Evolutionary conservation across 2,329 filamentous ascomycete genomes (phyloP).

Genomic region (Herpomyces periplanetae): DNA sequence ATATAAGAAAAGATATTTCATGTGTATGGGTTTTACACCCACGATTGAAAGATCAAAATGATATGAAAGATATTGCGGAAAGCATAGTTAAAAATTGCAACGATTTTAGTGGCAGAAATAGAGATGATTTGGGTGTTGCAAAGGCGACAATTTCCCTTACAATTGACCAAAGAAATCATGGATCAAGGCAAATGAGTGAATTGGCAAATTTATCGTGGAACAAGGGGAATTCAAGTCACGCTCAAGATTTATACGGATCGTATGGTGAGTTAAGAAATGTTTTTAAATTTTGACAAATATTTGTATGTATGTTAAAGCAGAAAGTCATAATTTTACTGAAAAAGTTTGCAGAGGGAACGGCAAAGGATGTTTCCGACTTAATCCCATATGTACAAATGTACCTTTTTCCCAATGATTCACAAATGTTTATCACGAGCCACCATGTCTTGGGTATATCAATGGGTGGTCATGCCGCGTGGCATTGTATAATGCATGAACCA

Average conservation of each 20-base stretch:
- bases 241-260: slow-evolving; percentile 57
- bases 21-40: slow-evolving; percentile 78
- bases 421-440: slow-evolving; percentile 16
- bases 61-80: slow-evolving; percentile 36
- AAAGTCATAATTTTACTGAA: too few species aligned
- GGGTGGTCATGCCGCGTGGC: slow-evolving; percentile 61
- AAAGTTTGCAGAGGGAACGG: slow-evolving; percentile 21
- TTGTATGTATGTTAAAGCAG: too few species aligned
- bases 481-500: slow-evolving; percentile 33
- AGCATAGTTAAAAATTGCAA: slow-evolving; percentile 28
- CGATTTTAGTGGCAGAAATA: slow-evolving; percentile 7
- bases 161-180: slow-evolving; percentile 84
- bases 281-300: too few species aligned
- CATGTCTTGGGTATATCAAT: slow-evolving; percentile 45
- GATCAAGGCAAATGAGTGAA: slow-evolving; percentile 23
- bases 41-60: slow-evolving; percentile 23
- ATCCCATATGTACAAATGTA: slow-evolving; percentile 43
- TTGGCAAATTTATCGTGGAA: slow-evolving; percentile 39
- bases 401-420: slow-evolving; percentile 14
- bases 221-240: slow-evolving; percentile 36
- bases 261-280: too few species aligned
- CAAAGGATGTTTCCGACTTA: slow-evolving; percentile 29
- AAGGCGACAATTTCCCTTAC: slow-evolving; percentile 32
- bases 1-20: slow-evolving; percentile 16
- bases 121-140: slow-evolving; percentile 5